phyloP scores from a whole-genome alignment of 163 green algal genomes.

The Trebouxiophyceae sp. region DNA sequence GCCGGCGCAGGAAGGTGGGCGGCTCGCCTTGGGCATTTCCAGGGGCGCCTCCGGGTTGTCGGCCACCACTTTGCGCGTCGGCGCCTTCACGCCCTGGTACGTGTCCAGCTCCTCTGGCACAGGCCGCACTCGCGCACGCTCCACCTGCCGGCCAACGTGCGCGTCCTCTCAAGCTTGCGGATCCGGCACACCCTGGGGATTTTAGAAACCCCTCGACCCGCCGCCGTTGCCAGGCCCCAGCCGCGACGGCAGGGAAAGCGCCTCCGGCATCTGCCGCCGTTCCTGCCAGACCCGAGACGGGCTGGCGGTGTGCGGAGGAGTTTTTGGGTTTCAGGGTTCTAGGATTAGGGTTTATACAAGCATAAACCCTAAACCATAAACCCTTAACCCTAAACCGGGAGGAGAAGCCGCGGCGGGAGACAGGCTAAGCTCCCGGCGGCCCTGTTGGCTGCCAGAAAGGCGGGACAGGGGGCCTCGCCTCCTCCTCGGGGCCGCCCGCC shows the following conservation, averaged over 20 bases:
- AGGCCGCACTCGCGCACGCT: constrained; percentile 38
- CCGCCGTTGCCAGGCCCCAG: no score
- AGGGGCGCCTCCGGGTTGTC: constrained; percentile 30
- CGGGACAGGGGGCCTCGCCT: constrained; percentile 27
- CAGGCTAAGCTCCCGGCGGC: no score
- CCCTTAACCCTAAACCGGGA: no score
- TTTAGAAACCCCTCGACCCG: background rate
- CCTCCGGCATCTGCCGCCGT: no score
- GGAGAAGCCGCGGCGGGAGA: no score
- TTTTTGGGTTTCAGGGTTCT: no score
- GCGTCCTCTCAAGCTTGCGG: no score
- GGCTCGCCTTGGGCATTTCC: constrained; percentile 69
- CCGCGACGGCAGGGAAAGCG: background rate
- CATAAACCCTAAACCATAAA: no score
- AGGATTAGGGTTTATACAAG: no score
- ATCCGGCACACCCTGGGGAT: no score
- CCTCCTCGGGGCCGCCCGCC: constrained; percentile 56
- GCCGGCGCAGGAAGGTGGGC: background rate
- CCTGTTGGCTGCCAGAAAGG: no score
- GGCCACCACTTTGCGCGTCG: constrained; percentile 66
- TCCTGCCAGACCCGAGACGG: background rate
- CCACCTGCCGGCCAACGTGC: constrained; percentile 34
- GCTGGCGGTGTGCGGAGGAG: no score
- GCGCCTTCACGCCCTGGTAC: constrained; percentile 69
- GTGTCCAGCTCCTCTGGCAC: constrained; percentile 36